phyloP scores from a whole-genome alignment of 305 asterid species.

The Solanum hybrid region DNA sequence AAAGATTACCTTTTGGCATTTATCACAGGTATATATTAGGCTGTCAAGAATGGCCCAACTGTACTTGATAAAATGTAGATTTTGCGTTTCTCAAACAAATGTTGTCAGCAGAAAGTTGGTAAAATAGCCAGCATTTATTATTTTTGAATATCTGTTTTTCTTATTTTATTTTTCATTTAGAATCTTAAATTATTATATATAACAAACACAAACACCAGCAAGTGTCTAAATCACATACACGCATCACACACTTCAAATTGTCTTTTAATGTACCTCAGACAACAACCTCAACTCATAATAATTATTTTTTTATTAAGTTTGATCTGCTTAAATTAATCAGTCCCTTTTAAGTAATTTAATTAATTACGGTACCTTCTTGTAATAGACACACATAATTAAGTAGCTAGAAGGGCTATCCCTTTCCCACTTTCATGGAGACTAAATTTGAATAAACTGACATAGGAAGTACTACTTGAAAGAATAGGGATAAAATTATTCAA shows the following conservation, averaged over 20 bases:
- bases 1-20: conserved; percentile 6
- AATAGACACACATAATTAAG: background rate
- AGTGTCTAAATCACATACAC: conserved; percentile 1
- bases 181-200: conserved; percentile 4
- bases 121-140: background rate
- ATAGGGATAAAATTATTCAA: background rate
- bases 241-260: conserved; percentile 1
- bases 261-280: conserved; percentile 5
- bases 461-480: background rate
- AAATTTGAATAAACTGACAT: background rate
- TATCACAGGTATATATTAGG: background rate
- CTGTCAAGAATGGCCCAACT: background rate
- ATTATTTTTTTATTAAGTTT: background rate
- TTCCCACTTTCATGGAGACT: conserved; percentile 6
- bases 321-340: background rate
- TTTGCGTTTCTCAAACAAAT: conserved; percentile 1
- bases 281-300: background rate
- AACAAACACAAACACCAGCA: conserved; percentile 1
- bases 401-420: background rate
- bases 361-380: background rate
- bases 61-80: conserved; percentile 3
- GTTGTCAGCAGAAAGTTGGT: conserved; percentile 6
- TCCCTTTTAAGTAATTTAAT: background rate
- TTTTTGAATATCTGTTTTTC: background rate
- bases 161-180: background rate